phyloP scores from a whole-genome alignment of 1,284 basidiomycete genomes.

The Schizopora paradoxa region DNA sequence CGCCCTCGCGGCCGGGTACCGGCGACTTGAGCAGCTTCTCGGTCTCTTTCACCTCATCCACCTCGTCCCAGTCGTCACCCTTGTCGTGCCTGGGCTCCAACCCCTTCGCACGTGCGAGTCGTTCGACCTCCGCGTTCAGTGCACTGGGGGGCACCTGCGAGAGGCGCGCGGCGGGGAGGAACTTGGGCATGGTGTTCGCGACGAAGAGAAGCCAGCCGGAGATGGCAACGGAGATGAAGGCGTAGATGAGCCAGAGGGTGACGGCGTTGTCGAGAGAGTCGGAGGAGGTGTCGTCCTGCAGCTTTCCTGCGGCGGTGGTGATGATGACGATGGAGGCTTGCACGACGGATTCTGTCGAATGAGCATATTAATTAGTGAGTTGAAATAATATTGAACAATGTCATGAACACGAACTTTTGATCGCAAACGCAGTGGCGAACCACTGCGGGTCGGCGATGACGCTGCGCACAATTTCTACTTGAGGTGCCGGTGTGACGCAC shows the following conservation, averaged over 20 bases:
- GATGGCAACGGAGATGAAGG: slow-evolving; percentile 34
- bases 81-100: slow-evolving; percentile 13
- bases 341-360: slow-evolving; percentile 31
- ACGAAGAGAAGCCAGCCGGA: slow-evolving; percentile 33
- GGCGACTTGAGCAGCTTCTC: slow-evolving; percentile 33
- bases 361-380: neutral
- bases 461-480: slow-evolving; percentile 41
- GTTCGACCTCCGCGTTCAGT: slow-evolving; percentile 30
- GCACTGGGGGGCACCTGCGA: slow-evolving; percentile 34
- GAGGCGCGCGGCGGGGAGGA: slow-evolving; percentile 38
- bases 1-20: slow-evolving; percentile 15
- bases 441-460: slow-evolving; percentile 39
- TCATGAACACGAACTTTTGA: slow-evolving; percentile 31
- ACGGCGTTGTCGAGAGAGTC: slow-evolving; percentile 38
- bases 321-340: slow-evolving; percentile 43
- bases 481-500: slow-evolving; percentile 39
- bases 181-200: slow-evolving; percentile 27
- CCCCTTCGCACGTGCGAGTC: slow-evolving; percentile 26
- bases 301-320: slow-evolving; percentile 38
- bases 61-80: slow-evolving; percentile 17
- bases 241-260: slow-evolving; percentile 40
- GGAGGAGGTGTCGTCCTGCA: slow-evolving; percentile 35
- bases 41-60: slow-evolving; percentile 23
- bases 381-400: slow-evolving; percentile 1
- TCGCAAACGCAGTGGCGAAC: slow-evolving; percentile 41